Conservation (phyloP, 164 flowering plant genomes). For the Magnolia kwangsiensis region DNA sequence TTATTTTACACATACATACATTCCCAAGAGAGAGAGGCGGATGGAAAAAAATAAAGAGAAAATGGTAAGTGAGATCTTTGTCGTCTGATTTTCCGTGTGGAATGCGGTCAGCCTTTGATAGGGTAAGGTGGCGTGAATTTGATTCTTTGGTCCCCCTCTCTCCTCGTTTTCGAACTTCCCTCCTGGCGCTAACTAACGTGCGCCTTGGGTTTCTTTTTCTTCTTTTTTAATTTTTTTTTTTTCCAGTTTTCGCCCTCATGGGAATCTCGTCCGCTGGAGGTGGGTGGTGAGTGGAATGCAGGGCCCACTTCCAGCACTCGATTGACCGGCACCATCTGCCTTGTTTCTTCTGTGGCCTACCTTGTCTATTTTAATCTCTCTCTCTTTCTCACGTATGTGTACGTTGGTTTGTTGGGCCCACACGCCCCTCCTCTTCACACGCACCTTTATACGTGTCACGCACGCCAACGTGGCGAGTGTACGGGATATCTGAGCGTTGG, state of each 20-base stretch:
- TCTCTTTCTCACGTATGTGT: no score
- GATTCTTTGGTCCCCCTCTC: constrained; percentile 35
- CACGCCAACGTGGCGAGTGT: neutral
- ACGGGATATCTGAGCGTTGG: neutral
- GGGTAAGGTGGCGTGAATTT: constrained; percentile 28
- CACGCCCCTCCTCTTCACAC: neutral
- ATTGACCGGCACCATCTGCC: constrained; percentile 5
- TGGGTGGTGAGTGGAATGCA: constrained; percentile 20
- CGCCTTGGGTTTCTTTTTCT: neutral
- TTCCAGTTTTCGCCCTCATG: constrained; percentile 12
- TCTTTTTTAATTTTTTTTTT: no score
- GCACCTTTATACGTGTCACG: neutral
- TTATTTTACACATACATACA: neutral
- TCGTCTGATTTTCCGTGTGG: constrained; percentile 28
- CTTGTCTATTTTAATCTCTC: neutral
- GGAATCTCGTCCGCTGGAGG: constrained; percentile 35
- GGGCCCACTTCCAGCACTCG: constrained; percentile 23
- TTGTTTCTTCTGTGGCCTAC: constrained; percentile 1
- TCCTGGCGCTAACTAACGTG: neutral
- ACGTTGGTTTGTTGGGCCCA: no score
- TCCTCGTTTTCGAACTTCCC: constrained; percentile 3
- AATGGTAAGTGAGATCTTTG: constrained; percentile 30
- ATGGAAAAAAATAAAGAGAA: neutral
- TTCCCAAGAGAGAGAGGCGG: neutral
- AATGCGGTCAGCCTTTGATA: constrained; percentile 33